Conservation (phyloP, 352 stramenopile genomes). For the Pythium coloratum region DNA sequence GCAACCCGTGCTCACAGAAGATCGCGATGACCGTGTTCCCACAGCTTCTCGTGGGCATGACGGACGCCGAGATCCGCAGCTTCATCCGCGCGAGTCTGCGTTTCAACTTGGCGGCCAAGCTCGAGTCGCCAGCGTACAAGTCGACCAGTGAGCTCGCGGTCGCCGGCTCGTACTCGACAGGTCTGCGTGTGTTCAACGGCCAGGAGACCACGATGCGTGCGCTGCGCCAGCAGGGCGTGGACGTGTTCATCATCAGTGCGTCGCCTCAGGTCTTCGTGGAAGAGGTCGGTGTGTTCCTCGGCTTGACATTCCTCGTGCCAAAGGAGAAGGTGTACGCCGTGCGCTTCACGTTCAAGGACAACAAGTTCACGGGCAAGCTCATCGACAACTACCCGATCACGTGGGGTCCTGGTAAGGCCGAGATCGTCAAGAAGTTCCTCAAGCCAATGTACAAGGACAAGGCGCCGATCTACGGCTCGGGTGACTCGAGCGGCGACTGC, state of each 20-base stretch:
- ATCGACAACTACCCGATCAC: slow-evolving; percentile 61
- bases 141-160: slow-evolving; percentile 40
- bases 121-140: slow-evolving; percentile 41
- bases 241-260: slow-evolving; percentile 66
- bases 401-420: slow-evolving; percentile 58
- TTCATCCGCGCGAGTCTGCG: slow-evolving; percentile 51
- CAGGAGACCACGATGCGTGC: slow-evolving; percentile 60
- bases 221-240: slow-evolving; percentile 37
- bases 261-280: slow-evolving; percentile 59
- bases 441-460: slow-evolving; percentile 47
- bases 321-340: slow-evolving; percentile 54
- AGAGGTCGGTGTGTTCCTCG: slow-evolving; percentile 40
- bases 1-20: slow-evolving; percentile 35
- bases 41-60: slow-evolving; percentile 59
- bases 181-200: slow-evolving; percentile 58
- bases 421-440: slow-evolving; percentile 48
- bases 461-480: slow-evolving; percentile 50
- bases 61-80: slow-evolving; percentile 42
- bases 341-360: slow-evolving; percentile 46
- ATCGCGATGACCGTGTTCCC: slow-evolving; percentile 64
- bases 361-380: slow-evolving; percentile 45
- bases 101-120: slow-evolving; percentile 44
- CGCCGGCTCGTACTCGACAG: slow-evolving; percentile 47
- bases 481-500: slow-evolving; percentile 61
- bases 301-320: slow-evolving; percentile 55